A percentile compares a stretch with the other conserved stretches of the same genome.
Evolutionary conservation across 345 rosid genomes (phyloP).

Genomic region (Pistacia integerrima): DNA sequence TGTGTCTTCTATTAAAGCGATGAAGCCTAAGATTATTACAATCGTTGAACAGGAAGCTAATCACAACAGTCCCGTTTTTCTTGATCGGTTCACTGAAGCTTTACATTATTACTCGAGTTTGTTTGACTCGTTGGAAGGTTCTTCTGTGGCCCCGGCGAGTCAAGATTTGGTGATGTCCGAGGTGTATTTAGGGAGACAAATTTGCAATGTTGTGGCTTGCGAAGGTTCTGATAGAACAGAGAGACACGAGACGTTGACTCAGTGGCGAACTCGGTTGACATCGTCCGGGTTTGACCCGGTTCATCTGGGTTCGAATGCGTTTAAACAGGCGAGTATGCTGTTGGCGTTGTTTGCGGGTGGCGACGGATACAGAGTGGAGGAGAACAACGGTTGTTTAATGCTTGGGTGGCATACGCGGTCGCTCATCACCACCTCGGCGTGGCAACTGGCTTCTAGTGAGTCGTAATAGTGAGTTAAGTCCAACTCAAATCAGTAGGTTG

Average conservation of each 20-base stretch:
- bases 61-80: constrained; percentile 72
- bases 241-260: constrained; percentile 70
- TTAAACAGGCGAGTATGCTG: constrained; percentile 84
- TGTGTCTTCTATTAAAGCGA: constrained; percentile 46
- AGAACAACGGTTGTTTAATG: constrained; percentile 75
- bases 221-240: constrained; percentile 82
- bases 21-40: constrained; percentile 79
- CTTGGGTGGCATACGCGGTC: constrained; percentile 96
- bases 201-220: constrained; percentile 81
- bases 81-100: constrained; percentile 80
- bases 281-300: constrained; percentile 66
- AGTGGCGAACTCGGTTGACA: constrained; percentile 68
- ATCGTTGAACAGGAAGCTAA: constrained; percentile 87
- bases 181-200: constrained; percentile 74
- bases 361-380: constrained; percentile 89
- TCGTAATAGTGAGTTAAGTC: not conserved
- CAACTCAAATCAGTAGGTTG: not conserved
- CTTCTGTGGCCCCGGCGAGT: constrained; percentile 34
- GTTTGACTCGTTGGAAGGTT: constrained; percentile 85
- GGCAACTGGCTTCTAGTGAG: constrained; percentile 48
- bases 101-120: constrained; percentile 83
- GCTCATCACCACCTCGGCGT: constrained; percentile 89
- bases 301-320: constrained; percentile 87
- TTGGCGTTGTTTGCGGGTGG: constrained; percentile 77
- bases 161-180: constrained; percentile 82